Conservation (phyloP, 2,329 filamentous ascomycete genomes). For the Diplodia scrobiculata region DNA sequence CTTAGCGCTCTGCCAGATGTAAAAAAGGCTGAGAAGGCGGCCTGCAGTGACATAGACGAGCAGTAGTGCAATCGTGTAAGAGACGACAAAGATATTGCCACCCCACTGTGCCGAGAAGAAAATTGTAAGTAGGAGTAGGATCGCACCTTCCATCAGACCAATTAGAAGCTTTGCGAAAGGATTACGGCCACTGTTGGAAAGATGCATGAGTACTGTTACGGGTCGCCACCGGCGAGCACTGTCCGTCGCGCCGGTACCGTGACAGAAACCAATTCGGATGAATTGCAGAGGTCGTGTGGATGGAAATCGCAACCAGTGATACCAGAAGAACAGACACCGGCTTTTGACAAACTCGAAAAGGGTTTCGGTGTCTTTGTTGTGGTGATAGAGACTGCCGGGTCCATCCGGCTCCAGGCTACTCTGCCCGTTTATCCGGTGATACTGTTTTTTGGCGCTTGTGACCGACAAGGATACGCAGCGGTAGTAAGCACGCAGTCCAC, state of each 20-base stretch:
- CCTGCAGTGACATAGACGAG: neutral
- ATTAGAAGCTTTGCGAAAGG: neutral
- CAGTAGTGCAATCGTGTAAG: neutral
- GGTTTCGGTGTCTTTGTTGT: neutral
- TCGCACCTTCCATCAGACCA: neutral
- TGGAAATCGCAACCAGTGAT: neutral
- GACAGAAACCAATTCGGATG: neutral
- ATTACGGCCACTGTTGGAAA: neutral
- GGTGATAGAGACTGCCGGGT: neutral
- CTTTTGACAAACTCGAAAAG: neutral
- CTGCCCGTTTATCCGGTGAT: neutral
- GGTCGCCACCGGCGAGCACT: constrained; percentile 7
- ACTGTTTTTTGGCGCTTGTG: neutral
- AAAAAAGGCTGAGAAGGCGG: neutral
- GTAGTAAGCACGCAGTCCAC: neutral
- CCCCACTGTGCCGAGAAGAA: constrained; percentile 9
- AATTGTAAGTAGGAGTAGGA: neutral
- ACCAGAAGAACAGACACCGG: neutral
- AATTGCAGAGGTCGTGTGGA: neutral
- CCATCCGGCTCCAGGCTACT: neutral
- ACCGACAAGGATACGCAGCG: neutral
- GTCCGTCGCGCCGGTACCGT: neutral
- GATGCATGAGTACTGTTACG: neutral
- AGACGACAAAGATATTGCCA: neutral
- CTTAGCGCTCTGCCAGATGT: constrained; percentile 2